Evolutionary conservation across 768 basidiomycete species (phyloP), one percentile per base, ranked within the genome.

Genomic region (Termitomyces sp.): DNA sequence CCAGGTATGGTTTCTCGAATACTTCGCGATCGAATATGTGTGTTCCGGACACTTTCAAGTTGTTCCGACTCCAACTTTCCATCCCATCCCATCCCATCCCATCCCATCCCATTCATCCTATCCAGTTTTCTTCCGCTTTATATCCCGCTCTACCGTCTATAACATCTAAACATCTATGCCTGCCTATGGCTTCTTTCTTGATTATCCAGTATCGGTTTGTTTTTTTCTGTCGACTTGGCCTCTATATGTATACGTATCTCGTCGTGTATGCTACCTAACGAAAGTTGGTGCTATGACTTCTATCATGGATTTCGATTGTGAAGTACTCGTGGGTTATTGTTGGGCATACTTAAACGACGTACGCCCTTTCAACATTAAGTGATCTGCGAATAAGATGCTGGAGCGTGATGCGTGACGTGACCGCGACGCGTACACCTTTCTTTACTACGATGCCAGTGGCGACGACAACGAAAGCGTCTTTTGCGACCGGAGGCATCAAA

Each of bases 401-500:
- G 25, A 25, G 25, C 25, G 66, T 65, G 66, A 67, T 53, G 55
- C 59, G 61, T 63, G 60, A 63, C 51, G 61, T 63, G 62, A 63
- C 57, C 38, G 51, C 68, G 70, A 74, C 72, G 73, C 73, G 72
- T 72, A 25, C 25, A 25, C 25, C 25, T 60, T 56, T 63, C 57
- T 51, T 50, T 38, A 34, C 38, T 25, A 25, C 49, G 32, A 79
- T 79, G 78, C 73, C 77, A 34, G 73, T 75, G 20, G 68, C 77
- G 60, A 74, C 72, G 54, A 73, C 76, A 61, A 74, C 71, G 56
- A 74, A 71, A 69, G 63, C 73, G 45, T 71, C 76, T 7, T 68
- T 76, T 46, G 79, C 82, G 1, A 82, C 86, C 5, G 86, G 83
- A 37, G 89, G 91, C 37, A 82, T 93, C 53, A 91, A 94, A 70